Evolutionary conservation across 2,329 filamentous ascomycete species (phyloP).

Genomic region (Eurotiales sp.): DNA sequence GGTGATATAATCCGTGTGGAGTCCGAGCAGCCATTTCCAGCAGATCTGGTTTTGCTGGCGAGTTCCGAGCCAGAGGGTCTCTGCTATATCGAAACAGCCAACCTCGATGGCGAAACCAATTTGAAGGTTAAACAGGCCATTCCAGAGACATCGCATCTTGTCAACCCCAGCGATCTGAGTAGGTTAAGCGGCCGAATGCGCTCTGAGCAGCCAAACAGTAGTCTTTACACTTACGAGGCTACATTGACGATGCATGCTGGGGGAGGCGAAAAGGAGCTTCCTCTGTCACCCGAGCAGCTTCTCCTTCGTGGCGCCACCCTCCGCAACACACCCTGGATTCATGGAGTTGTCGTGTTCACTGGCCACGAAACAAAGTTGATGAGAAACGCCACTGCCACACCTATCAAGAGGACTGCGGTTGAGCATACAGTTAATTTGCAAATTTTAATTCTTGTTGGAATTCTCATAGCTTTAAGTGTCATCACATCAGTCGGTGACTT

Average conservation of each 20-base stretch:
- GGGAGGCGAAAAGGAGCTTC: conserved; percentile 87
- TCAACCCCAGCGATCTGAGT: conserved; percentile 81
- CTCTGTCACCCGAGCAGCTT: conserved; percentile 87
- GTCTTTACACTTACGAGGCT: conserved; percentile 95
- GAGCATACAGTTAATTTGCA: conserved; percentile 91
- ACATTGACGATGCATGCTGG: conserved; percentile 87
- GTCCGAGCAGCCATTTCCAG: conserved; percentile 91
- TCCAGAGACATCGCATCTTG: conserved; percentile 83
- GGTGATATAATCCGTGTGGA: conserved; percentile 91
- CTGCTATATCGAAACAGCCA: conserved; percentile 98
- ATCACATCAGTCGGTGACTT: conserved; percentile 90
- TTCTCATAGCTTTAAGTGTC: conserved; percentile 78
- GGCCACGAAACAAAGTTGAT: conserved; percentile 98
- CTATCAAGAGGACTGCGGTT: conserved; percentile 96
- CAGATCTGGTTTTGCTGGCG: conserved; percentile 85
- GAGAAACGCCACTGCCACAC: conserved; percentile 94
- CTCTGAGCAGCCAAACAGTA: conserved; percentile 97
- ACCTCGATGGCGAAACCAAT: conserved; percentile 96
- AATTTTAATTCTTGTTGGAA: conserved; percentile 82
- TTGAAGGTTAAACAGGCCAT: conserved; percentile 98
- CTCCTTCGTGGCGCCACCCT: conserved; percentile 88
- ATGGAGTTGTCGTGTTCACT: conserved; percentile 93
- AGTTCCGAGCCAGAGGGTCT: conserved; percentile 96
- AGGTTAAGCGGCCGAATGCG: conserved; percentile 80
- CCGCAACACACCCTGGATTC: conserved; percentile 94